Base-by-base conservation (phyloP, 2,329 filamentous ascomycete genomes). In the Fusarium verrucosum region DNA sequence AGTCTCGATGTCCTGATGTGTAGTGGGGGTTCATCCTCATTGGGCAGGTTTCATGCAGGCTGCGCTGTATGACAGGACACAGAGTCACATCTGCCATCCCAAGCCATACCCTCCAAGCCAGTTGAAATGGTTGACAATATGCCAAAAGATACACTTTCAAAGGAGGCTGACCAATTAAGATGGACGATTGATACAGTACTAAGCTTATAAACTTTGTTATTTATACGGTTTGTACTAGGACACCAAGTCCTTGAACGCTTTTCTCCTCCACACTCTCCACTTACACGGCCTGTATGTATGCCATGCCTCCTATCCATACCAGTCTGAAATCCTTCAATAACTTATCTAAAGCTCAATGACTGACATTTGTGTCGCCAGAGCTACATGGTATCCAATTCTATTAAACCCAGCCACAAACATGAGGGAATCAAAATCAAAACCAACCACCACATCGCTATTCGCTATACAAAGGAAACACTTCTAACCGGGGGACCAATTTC, bases 361-460 rank as follows among this genome's bases (percentile, higher is more conserved):
- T 4, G 32, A 22, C 30, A 14, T 30, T 11, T 17, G 23, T n/a
- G 22, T 38, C 36, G 45, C 58, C 57, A 57, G 50, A 65, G 68
- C 65, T 52, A 25, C 22, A 35, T 43, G 58, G 49, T 44, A 52
- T 45, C 62, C 56, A 45, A 19, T 33, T 62, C 53, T 69, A 70
- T 53, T 35, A 22, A 14, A 26, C 25, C 26, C 17, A 38, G 35
- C 43, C n/a, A 35, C 52, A 58, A 40, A 19, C 13, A 58, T 49
- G 43, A 25, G 5, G 26, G 49, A 62, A 45, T 9, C n/a, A 44
- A 62, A 57, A 54, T 16, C n/a, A 17, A 54, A 61, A 19, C 23
- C 51, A 37, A 37, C 26, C 35, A 35, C 47, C 28, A 35, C 17
- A 50, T 53, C 49, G 62, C 65, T 66, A 23, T 45, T 42, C 51